Percentiles rank a stretch among this genome's conserved stretches.
These are phyloP conservation scores for Lindgomyces ingoldianus DNA, from an alignment of 495 filamentous ascomycete genomes.

Conservation along the genomic window DNA sequence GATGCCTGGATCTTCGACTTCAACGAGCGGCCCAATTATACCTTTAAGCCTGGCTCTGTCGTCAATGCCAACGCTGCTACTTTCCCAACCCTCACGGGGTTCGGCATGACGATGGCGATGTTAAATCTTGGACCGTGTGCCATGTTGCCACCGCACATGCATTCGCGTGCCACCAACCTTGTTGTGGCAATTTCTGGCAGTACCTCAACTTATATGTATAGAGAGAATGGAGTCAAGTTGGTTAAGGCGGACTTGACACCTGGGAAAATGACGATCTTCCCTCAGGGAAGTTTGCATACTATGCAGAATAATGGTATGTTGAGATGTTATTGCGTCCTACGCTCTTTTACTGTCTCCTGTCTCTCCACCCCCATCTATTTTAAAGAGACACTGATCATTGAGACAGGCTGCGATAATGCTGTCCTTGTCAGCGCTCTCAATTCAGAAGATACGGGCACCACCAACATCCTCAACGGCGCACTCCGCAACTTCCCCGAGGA, in stretches of 20 bases:
- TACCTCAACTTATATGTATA: conserved; percentile 49
- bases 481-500: conserved; percentile 40
- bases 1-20: conserved; percentile 52
- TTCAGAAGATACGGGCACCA: conserved; percentile 44
- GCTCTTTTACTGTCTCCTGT: background rate
- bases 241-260: conserved; percentile 43
- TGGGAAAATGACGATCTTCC: conserved; percentile 54
- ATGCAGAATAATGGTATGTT: conserved; percentile 54
- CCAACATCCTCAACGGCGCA: conserved; percentile 42
- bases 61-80: conserved; percentile 49
- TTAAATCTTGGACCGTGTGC: conserved; percentile 51
- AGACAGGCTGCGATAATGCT: conserved; percentile 44
- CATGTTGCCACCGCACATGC: conserved; percentile 52
- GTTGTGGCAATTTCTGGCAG: conserved; percentile 48
- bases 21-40: conserved; percentile 39
- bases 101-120: conserved; percentile 44
- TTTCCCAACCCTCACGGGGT: conserved; percentile 44
- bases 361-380: too few species aligned
- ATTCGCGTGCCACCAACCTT: conserved; percentile 50
- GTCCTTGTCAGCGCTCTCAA: conserved; percentile 45
- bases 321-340: background rate
- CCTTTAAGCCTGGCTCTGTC: conserved; percentile 44
- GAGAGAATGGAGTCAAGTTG: conserved; percentile 47
- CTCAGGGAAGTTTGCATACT: conserved; percentile 50
- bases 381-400: background rate